Evolutionary conservation across 441 rosid genomes (phyloP).

Genomic region (Dalechampia spathulata): DNA sequence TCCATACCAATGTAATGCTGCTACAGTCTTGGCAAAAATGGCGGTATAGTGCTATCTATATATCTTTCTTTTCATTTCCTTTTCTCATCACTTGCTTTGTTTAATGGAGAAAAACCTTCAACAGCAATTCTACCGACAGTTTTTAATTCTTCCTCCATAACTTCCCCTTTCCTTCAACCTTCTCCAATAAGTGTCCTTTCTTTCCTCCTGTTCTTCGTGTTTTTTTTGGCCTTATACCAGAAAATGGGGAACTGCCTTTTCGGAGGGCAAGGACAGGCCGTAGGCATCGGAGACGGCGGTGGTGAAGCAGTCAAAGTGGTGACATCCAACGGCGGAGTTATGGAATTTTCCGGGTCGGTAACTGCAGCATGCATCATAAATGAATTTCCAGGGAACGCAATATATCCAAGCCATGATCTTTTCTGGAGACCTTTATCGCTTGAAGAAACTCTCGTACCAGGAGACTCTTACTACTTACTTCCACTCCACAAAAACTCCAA

Average conservation of each 20-base stretch:
- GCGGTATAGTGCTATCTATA: too few relatives aligned
- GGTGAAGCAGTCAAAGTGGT: conserved; percentile 37
- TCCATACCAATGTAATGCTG: too few relatives aligned
- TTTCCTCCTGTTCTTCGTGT: too few relatives aligned
- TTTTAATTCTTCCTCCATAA: neutral
- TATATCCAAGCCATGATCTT: conserved; percentile 43
- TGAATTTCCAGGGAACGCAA: conserved; percentile 48
- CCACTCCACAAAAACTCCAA: conserved; percentile 29
- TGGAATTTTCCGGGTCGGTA: conserved; percentile 49
- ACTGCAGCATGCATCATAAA: conserved; percentile 47
- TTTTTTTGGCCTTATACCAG: too few relatives aligned
- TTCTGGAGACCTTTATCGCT: conserved; percentile 43
- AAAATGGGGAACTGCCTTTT: conserved; percentile 85
- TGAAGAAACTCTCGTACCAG: conserved; percentile 38
- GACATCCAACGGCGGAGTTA: conserved; percentile 47
- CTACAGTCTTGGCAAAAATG: too few relatives aligned
- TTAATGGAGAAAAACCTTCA: too few relatives aligned
- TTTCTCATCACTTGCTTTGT: too few relatives aligned
- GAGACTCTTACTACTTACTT: conserved; percentile 55
- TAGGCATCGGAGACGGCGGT: too few relatives aligned
- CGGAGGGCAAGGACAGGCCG: conserved; percentile 55
- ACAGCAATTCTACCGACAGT: too few relatives aligned
- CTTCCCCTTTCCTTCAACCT: neutral
- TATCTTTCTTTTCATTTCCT: too few relatives aligned
- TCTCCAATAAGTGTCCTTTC: too few relatives aligned